Base-by-base conservation (phyloP, 805 yeast species). In the Naumovozyma castellii region DNA sequence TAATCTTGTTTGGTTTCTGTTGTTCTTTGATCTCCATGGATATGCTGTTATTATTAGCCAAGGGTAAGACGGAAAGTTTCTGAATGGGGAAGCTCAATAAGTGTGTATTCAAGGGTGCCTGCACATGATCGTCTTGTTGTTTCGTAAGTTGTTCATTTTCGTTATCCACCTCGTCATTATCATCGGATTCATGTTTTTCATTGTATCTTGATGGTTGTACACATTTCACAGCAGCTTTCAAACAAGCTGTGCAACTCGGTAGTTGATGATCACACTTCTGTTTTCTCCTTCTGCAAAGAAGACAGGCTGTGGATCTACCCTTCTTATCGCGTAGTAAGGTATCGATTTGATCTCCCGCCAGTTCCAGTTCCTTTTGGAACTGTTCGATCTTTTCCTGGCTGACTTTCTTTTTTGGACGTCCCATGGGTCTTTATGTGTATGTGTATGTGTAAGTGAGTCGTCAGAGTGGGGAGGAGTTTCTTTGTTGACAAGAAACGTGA, bases 181-280 rank as follows among this genome's bases (percentile, higher is more conserved):
- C 14, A 2, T 29, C 35, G 3, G 35, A 22, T 18, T 47, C 40
- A 3, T 27, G 19, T 5, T 36, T 34, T 5, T 18, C 20, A 12
- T 20, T 69, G 45, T 78, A 78, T 39, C 76, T 68, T 3, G 75
- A 76, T 0, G 86, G 86, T 54, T 78, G 80, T 3, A 77, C 64
- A 56, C 85, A 78, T 42, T 68, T 61, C 5, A 71, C 75, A 22
- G 73, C 75, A 0, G 84, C 79, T 48, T 76, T 76, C 38, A 77
- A 59, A 58, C 85, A 79, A 32, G 78, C 76, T 4, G 84, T 74
- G 49, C 85, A 78, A 35, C 75, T 67, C 3, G 84, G 84, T 5
- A 71, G 54, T 37, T 79, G 64, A 43, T 77, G 83, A 47, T 79
- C 84, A 58, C 85, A 78, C 47, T 74, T 72, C 49, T 76, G 80